Conservation (phyloP, 176 grass and related monocot genomes). For the Leersia perrieri region DNA sequence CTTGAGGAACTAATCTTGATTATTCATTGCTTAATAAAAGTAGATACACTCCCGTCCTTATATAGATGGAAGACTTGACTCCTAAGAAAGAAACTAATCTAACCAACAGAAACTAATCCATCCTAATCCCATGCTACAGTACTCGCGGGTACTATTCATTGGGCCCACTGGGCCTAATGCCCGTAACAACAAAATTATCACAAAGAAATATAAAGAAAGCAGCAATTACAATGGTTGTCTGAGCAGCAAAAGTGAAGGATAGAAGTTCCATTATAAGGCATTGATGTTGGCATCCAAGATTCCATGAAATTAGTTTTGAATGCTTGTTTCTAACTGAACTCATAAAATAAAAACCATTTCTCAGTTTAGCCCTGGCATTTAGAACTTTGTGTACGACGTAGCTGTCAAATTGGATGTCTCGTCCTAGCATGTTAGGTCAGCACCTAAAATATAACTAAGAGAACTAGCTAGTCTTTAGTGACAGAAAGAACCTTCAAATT, state of each 20-base stretch:
- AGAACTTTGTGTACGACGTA: neutral
- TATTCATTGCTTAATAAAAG: no score
- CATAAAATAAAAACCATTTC: neutral
- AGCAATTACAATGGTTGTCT: conserved; percentile 14
- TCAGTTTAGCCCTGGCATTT: neutral
- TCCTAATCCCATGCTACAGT: no score
- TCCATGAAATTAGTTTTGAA: neutral
- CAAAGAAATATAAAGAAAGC: neutral
- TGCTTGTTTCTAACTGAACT: neutral
- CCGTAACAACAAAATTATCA: neutral
- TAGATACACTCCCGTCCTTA: no score
- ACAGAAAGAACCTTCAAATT: neutral
- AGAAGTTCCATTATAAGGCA: neutral
- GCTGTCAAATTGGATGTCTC: neutral
- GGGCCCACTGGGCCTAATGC: no score
- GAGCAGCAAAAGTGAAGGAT: neutral
- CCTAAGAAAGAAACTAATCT: no score
- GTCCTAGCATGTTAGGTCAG: neutral
- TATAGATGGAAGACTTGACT: no score
- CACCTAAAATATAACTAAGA: neutral
- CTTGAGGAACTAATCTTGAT: no score
- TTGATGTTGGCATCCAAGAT: conserved; percentile 11
- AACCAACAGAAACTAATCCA: no score
- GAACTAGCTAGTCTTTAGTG: neutral
- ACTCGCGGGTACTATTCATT: no score